These are phyloP conservation scores for Hibiscus mutabilis DNA, from an alignment of 345 rosid genomes.

Conservation along the genomic window DNA sequence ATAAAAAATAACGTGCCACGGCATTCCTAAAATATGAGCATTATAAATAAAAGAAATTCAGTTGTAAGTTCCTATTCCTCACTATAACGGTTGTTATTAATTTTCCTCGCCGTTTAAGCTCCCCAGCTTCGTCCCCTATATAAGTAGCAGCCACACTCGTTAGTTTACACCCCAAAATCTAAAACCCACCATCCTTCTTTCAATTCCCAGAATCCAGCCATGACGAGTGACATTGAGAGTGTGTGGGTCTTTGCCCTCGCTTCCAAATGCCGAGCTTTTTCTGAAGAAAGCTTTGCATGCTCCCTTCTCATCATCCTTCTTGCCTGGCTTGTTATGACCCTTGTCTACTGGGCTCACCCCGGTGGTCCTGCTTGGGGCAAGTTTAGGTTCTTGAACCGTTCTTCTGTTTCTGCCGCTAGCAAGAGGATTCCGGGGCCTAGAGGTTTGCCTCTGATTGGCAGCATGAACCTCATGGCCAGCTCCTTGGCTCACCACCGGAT, in stretches of 20 bases:
- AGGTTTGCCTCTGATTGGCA: constrained; percentile 59
- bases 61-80: constrained; percentile 4
- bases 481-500: constrained; percentile 52
- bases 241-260: constrained; percentile 44
- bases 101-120: not conserved
- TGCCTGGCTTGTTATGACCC: constrained; percentile 31
- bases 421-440: constrained; percentile 59
- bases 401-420: not conserved
- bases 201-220: constrained; percentile 9
- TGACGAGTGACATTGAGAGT: constrained; percentile 42
- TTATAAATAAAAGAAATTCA: not conserved
- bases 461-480: constrained; percentile 55
- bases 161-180: constrained; percentile 19
- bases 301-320: constrained; percentile 29
- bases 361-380: constrained; percentile 86
- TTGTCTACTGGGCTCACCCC: constrained; percentile 50
- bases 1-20: not conserved
- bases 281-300: constrained; percentile 33
- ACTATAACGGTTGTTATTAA: constrained; percentile 1
- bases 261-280: constrained; percentile 47
- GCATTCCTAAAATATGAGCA: not conserved
- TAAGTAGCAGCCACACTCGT: constrained; percentile 25
- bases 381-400: constrained; percentile 15
- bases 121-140: constrained; percentile 15
- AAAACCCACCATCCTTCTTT: not conserved